Evolutionary conservation across 2,329 filamentous ascomycete genomes (phyloP), one percentile per base, ranked within the genome.

Genomic region (Macroventuria anomochaeta): DNA sequence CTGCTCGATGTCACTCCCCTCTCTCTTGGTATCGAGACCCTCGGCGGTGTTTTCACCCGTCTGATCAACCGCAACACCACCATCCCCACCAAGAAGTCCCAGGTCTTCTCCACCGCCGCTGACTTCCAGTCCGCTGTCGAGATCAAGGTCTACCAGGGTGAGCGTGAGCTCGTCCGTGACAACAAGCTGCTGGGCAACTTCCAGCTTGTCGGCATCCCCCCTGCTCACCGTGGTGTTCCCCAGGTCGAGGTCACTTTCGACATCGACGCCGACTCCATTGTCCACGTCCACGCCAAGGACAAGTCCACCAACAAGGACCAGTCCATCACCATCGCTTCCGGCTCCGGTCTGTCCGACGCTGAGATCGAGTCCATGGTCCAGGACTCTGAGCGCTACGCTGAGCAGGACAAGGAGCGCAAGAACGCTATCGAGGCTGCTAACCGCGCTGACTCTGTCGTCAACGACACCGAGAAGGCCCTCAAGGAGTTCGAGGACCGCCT

Each of bases 271-370:
- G 92, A 97, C 79, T 96, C 92, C 15, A 97, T 97, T 69, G 92
- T 97, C 69, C 93, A 97, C 83, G 93, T 97, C 62, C 90, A 95
- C 78, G 93, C 93, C 78, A 96, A 96, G 85, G 93, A 97, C 83
- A 97, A 97, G 89, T 93, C 92, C 69, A 97, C 93, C 81, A 91
- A 91, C 88, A 97, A 97, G 88, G 93, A 97, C 76, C 93, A 99
- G 85, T 97, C 93, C 59, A 97, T 99, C 81, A 97, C 93, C 76
- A 96, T 99, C 77, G 93, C 93, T 51, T 97, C 93, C 55, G 95
- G 93, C 77, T 97, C 93, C 63, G 93, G 95, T 86, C 89, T 97
- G 53, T 96, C 91, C 40, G 93, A 99, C 59, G 79, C 84, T 51
- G 93, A 99, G 84, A 99, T 99, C 65, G 86, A 97, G 83, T 88